Evolutionary conservation across 2,329 filamentous ascomycete genomes (phyloP), one percentile per base, ranked within the genome.

Genomic region (Podosphaera xanthii): DNA sequence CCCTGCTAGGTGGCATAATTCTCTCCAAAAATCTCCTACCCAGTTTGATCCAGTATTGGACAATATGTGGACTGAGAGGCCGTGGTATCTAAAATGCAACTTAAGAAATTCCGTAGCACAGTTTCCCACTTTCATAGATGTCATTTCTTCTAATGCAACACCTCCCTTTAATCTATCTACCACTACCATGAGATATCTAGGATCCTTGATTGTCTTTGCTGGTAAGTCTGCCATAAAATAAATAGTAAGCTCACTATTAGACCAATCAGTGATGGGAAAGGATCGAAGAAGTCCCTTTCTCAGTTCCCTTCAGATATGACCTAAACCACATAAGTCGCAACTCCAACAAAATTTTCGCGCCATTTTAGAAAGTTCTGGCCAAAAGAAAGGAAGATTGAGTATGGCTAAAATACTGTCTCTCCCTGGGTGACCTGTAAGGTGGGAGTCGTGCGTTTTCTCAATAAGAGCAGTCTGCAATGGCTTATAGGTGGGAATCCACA

Each of bases 161-260:
- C 48, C 31, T 50, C 2, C 48, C 31, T 50, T 50, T 30, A 50
- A 30, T n/a, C 48, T 12, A 30, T 30, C 48, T 50, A 50, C 48
- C 30, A 50, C 48, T 30, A 50, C 48, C 48, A 50, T 50, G 2
- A 50, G n/a, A 30, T 50, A 50, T n/a, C 7, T 12, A 9, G 48
- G 48, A 30, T 50, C 48, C 48, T 50, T 30, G 22, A 22, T 22
- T 14, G 14, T 44, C 40, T 54, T 54, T 34, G 30, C 10, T 8
- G 52, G 52, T 14, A 54, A 36, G 36, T 54, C 52, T 54, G n/a
- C n/a, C 52, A 54, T 54, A 36, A 54, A 54, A 35, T 54, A 31
- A 12, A 54, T 54, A 12, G 52, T 4, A 4, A 54, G 31, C 34
- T 54, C 52, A 36, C 52, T 54, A 14, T 54, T 34, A 12, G 12